These are phyloP conservation scores for Cytospora paraplurivora DNA, from an alignment of 2,329 filamentous ascomycete genomes.

Conservation along the genomic window DNA sequence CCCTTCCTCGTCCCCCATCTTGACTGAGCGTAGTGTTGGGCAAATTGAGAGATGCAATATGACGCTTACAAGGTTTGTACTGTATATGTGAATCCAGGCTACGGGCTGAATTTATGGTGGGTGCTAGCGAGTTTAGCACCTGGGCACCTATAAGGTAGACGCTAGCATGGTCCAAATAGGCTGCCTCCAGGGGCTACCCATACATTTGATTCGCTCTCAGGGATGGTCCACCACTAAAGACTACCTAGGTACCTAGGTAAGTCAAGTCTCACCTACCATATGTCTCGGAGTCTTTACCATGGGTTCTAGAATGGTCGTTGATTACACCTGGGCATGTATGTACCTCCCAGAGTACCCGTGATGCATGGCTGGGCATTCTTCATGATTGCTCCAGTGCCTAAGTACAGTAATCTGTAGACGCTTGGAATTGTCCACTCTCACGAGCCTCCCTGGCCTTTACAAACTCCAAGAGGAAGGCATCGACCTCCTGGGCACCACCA, in stretches of 20 bases:
- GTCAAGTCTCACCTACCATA: too few relatives aligned
- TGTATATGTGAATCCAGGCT: not conserved
- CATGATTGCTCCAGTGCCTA: too few relatives aligned
- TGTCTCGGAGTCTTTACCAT: too few relatives aligned
- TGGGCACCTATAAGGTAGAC: not conserved
- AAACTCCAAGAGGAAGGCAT: slow-evolving; percentile 68
- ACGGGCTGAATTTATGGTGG: not conserved
- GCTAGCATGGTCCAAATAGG: not conserved
- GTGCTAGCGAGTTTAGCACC: not conserved
- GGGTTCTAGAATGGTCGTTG: too few relatives aligned
- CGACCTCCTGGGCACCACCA: slow-evolving; percentile 71
- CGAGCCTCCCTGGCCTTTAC: slow-evolving; percentile 47
- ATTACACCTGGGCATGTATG: too few relatives aligned
- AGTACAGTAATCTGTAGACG: too few relatives aligned
- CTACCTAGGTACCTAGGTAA: not conserved
- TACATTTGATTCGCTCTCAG: not conserved
- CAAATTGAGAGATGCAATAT: not conserved
- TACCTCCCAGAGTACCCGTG: too few relatives aligned
- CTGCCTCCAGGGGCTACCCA: too few relatives aligned
- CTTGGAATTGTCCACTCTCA: too few relatives aligned
- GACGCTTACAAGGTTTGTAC: not conserved
- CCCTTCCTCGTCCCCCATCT: slow-evolving; percentile 21
- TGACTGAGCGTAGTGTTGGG: not conserved
- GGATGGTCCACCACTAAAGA: not conserved
- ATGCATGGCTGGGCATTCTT: too few relatives aligned